Evolutionary conservation across 2,329 filamentous ascomycete species (phyloP).

Genomic region (Pseudopithomyces chartarum): DNA sequence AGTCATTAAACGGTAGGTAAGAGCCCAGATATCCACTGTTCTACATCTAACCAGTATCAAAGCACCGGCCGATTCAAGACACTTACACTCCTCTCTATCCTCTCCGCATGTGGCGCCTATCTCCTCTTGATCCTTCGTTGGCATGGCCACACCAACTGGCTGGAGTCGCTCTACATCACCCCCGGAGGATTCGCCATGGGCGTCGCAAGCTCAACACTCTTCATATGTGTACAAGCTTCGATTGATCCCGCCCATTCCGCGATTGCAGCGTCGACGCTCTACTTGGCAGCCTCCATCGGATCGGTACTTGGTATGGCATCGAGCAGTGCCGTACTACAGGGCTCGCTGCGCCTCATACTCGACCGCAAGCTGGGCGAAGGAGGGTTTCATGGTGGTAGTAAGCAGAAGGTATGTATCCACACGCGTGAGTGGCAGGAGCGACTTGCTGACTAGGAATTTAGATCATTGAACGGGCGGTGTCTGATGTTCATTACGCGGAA

Average conservation of each 20-base stretch:
- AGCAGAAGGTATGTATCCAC: not conserved
- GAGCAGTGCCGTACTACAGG: not conserved
- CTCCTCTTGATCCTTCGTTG: conserved; percentile 14
- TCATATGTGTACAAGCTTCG: conserved; percentile 14
- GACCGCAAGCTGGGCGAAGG: conserved; percentile 1
- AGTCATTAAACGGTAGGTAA: conserved; percentile 4
- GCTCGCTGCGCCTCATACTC: conserved; percentile 10
- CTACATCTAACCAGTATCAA: not conserved
- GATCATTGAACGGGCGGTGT: not conserved
- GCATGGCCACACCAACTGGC: conserved; percentile 12
- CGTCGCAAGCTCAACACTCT: conserved; percentile 12
- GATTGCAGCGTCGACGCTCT: conserved; percentile 12
- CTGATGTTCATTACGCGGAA: conserved; percentile 1
- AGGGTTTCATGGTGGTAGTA: not conserved
- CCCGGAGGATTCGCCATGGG: conserved; percentile 17
- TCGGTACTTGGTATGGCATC: conserved; percentile 10
- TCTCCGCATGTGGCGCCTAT: not conserved
- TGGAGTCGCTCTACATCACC: conserved; percentile 13
- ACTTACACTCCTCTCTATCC: conserved; percentile 5
- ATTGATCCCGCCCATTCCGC: conserved; percentile 8
- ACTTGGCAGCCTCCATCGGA: conserved; percentile 8
- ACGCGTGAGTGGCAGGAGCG: too few relatives aligned
- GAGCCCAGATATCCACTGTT: too few relatives aligned
- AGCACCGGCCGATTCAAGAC: conserved; percentile 17
- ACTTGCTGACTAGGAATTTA: not conserved